Conservation (phyloP, 106 monocot species). For the Narthecium ossifragum region DNA sequence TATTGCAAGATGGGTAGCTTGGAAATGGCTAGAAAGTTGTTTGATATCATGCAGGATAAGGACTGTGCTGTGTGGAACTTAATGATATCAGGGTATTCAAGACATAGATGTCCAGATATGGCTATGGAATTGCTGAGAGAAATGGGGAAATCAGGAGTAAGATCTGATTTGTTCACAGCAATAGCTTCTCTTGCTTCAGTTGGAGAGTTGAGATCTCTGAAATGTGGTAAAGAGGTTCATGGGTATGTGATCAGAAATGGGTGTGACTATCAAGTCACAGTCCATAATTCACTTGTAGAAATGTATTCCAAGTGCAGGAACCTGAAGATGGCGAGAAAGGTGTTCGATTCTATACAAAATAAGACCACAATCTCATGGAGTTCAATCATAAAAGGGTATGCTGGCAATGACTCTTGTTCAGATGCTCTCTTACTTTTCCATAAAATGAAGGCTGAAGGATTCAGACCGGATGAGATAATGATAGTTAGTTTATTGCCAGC, state of each 20-base stretch:
- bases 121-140: constrained; percentile 20
- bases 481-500: constrained; percentile 23
- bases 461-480: constrained; percentile 16
- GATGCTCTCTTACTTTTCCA: constrained; percentile 21
- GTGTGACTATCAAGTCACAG: constrained; percentile 17
- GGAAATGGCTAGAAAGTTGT: constrained; percentile 18
- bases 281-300: constrained; percentile 26
- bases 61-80: constrained; percentile 31
- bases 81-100: constrained; percentile 26
- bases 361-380: constrained; percentile 30
- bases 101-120: constrained; percentile 3
- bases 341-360: constrained; percentile 17
- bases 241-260: constrained; percentile 23
- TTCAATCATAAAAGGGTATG: constrained; percentile 32
- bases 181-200: constrained; percentile 25
- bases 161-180: constrained; percentile 28
- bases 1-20: constrained; percentile 25
- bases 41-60: constrained; percentile 13
- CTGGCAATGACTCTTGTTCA: constrained; percentile 1
- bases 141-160: constrained; percentile 14
- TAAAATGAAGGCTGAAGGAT: constrained; percentile 14
- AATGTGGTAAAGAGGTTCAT: constrained; percentile 21
- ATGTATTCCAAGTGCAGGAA: constrained; percentile 26
- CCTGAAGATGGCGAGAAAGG: constrained; percentile 8
- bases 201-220: constrained; percentile 21